Evolutionary conservation across 2,329 filamentous ascomycete species (phyloP), one percentile per base, ranked within the genome.

Genomic region (Colletotrichum theobromicola): DNA sequence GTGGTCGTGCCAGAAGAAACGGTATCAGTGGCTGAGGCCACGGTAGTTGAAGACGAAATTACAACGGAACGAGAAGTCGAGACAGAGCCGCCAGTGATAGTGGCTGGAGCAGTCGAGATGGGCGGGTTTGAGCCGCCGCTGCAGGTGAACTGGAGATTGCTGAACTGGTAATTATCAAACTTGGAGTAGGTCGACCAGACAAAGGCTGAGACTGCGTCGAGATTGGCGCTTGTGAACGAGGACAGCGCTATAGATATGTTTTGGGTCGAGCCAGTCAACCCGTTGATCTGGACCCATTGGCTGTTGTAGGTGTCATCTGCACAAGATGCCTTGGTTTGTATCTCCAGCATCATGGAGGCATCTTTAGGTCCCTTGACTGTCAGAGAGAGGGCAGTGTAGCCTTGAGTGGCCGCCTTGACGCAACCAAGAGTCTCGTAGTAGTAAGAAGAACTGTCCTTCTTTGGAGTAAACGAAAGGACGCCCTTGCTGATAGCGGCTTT

Each of bases 401-500:
- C 85, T 50, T 87, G 83, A 46, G 81, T 84, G 16, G 81, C 79
- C 24, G 88, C 85, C 37, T 84, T 82, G 76, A 87, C 83, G 80
- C 89, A 90, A 0, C 80, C 77, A 70, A 90, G 86, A 2, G 85
- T 87, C 79, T 89, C 88, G 77, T 90, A 90, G 76, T 89, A 90
- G 81, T 90, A 90, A n/a, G 88, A 87, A 21, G 76, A 77, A 15
- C 82, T 77, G 28, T 74, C 68, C 15, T 37, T 12, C 75, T 85
- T 88, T 35, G 87, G 87, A 13, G 84, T 87, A 79, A 91, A 88
- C 5, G 84, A 85, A 26, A 90, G 84, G 35, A 86, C 84, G 66
- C 86, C 86, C 28, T 81, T 80, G 21, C 80, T 81, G 53, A 82
- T 84, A 55, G 79, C 87, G 79, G 77, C 85, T 79, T 75, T 79